phyloP scores from a whole-genome alignment of 192 early-diverging fungal genomes.

The Dimargaris verticillata region DNA sequence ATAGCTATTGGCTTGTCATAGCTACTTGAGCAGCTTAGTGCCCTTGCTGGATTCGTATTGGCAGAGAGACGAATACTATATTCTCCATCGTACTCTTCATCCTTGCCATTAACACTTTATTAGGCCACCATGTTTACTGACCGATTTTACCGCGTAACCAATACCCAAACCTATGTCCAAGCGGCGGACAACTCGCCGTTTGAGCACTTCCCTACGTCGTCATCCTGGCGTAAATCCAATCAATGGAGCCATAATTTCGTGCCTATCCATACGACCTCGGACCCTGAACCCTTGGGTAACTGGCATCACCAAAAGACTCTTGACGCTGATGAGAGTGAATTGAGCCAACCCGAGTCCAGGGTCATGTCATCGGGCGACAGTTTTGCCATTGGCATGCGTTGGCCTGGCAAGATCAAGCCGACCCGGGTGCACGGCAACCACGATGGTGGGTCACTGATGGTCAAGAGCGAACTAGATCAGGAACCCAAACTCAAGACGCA shows the following conservation, averaged over 20 bases:
- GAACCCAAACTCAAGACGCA: background rate
- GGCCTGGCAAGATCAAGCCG: background rate
- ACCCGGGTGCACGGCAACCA: background rate
- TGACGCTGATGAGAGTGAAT: background rate
- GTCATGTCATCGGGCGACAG: background rate
- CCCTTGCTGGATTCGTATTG: too few relatives aligned
- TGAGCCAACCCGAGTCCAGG: background rate
- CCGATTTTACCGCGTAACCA: background rate
- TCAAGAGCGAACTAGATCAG: constrained; percentile 3
- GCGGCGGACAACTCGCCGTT: background rate
- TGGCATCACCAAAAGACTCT: background rate
- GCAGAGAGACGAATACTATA: too few relatives aligned
- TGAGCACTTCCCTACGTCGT: background rate
- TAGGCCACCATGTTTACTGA: background rate
- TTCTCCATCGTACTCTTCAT: too few relatives aligned
- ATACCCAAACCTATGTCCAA: background rate
- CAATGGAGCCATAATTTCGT: background rate
- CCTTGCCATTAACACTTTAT: too few relatives aligned
- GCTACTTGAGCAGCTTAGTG: too few relatives aligned
- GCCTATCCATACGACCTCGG: background rate
- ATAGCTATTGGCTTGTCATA: too few relatives aligned
- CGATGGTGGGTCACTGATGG: background rate
- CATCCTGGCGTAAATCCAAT: background rate
- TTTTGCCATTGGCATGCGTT: background rate
- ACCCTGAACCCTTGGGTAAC: background rate